These are phyloP conservation scores for Apiospora sp. DNA, from an alignment of 2,329 filamentous ascomycete species.

Conservation along the genomic window DNA sequence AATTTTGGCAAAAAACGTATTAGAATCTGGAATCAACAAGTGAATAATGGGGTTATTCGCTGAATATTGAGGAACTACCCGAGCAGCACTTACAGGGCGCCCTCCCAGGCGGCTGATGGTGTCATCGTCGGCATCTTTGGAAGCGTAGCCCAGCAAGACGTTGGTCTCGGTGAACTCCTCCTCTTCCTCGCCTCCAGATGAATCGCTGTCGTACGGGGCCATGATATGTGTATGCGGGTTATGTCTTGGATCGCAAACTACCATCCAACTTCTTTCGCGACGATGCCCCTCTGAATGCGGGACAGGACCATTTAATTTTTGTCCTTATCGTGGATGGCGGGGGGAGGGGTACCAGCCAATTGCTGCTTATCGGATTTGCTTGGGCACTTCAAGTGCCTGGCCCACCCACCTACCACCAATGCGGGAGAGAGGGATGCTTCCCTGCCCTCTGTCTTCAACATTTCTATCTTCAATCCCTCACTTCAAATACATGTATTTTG, in stretches of 20 bases:
- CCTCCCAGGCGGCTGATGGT: constrained; percentile 89
- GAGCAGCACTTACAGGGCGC: constrained; percentile 70
- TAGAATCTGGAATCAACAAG: not conserved
- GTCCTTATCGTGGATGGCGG: constrained; percentile 12
- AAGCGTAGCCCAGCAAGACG: constrained; percentile 89
- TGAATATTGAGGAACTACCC: constrained; percentile 16
- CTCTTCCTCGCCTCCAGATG: constrained; percentile 70
- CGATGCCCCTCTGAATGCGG: constrained; percentile 4
- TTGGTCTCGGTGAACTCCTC: constrained; percentile 81
- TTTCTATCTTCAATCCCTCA: not conserved
- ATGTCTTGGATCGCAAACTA: not conserved
- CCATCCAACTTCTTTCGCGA: not conserved
- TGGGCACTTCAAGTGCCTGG: not conserved
- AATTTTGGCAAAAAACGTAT: not conserved
- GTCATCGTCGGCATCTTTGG: constrained; percentile 80
- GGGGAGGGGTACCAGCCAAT: constrained; percentile 4
- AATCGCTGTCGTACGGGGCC: constrained; percentile 81
- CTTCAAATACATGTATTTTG: too few relatives aligned
- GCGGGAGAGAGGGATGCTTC: not conserved
- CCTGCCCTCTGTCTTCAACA: too few relatives aligned
- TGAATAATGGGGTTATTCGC: not conserved
- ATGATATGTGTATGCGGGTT: constrained; percentile 29
- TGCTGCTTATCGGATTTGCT: constrained; percentile 2
- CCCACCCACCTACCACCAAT: not conserved
- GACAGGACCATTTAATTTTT: constrained; percentile 15